A percentile compares a stretch with the other conserved stretches of the same genome.
Conservation (phyloP, 2,329 filamentous ascomycete species). For the Colletotrichum navitas region DNA sequence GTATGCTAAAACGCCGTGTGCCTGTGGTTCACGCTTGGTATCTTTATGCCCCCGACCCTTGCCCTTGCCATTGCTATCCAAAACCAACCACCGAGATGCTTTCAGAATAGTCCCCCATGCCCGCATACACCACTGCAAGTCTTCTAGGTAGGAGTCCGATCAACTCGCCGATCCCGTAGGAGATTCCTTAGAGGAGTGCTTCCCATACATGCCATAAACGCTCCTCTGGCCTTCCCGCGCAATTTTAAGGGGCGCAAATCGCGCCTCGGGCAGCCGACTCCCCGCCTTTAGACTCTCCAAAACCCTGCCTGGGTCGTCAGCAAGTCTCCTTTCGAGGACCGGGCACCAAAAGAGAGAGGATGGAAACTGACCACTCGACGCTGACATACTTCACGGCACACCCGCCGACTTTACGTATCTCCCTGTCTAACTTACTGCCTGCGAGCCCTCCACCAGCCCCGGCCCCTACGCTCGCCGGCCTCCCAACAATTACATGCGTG, state of each 20-base stretch:
- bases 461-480: constrained; percentile 59
- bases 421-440: constrained; percentile 82
- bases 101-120: too few species aligned
- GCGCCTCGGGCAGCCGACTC: constrained; percentile 79
- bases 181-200: not conserved
- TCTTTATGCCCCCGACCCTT: constrained; percentile 7
- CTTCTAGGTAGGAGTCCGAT: not conserved
- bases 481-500: constrained; percentile 87
- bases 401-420: constrained; percentile 76
- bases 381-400: constrained; percentile 82
- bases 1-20: constrained; percentile 18
- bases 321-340: not conserved
- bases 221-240: constrained; percentile 73
- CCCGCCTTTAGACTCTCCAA: constrained; percentile 85
- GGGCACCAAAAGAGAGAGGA: constrained; percentile 31
- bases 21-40: constrained; percentile 19
- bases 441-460: constrained; percentile 82
- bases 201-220: constrained; percentile 65
- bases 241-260: constrained; percentile 75
- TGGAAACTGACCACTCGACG: constrained; percentile 77
- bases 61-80: not conserved
- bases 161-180: not conserved
- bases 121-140: not conserved
- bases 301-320: constrained; percentile 64
- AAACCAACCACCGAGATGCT: not conserved